A percentile compares a stretch with the other conserved stretches of the same genome.
phyloP scores from a whole-genome alignment of 176 grass and related monocot species.

The Lolium perenne region DNA sequence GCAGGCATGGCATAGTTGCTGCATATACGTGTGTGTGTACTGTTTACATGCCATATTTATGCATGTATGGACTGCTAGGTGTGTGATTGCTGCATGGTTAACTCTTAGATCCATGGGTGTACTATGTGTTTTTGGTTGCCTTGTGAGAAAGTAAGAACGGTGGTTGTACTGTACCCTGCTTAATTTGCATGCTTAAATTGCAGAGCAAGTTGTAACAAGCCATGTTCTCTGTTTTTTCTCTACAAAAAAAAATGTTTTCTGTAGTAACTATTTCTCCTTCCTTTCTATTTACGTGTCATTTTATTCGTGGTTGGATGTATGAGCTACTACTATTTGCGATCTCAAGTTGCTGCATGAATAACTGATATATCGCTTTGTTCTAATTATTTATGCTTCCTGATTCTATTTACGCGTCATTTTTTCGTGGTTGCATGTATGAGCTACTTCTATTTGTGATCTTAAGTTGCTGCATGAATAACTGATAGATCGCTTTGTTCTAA shows the following conservation, averaged over 20 bases:
- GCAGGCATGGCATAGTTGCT: slow-evolving; percentile 23
- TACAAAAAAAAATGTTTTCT: not conserved
- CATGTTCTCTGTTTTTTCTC: not conserved
- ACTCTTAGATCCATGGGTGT: slow-evolving; percentile 6
- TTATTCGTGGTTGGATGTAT: too few relatives aligned
- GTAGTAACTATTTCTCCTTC: too few relatives aligned
- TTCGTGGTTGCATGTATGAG: too few relatives aligned
- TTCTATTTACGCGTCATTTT: too few relatives aligned
- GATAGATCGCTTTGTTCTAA: too few relatives aligned
- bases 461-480: too few relatives aligned
- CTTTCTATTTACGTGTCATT: too few relatives aligned
- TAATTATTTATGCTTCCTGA: too few relatives aligned
- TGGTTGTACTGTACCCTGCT: slow-evolving; percentile 2
- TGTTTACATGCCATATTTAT: slow-evolving; percentile 36
- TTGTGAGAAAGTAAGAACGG: not conserved
- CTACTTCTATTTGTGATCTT: too few relatives aligned
- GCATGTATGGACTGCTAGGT: slow-evolving; percentile 30
- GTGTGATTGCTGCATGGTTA: not conserved
- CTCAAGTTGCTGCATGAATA: too few relatives aligned
- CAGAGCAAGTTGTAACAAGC: slow-evolving; percentile 29
- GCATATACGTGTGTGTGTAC: slow-evolving; percentile 11
- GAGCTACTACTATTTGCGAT: too few relatives aligned
- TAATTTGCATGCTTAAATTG: not conserved
- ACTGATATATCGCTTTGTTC: too few relatives aligned
- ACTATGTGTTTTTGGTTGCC: slow-evolving; percentile 28